Evolutionary conservation across 2,329 filamentous ascomycete genomes (phyloP), one percentile per base, ranked within the genome.

Genomic region (Aureobasidium subglaciale): DNA sequence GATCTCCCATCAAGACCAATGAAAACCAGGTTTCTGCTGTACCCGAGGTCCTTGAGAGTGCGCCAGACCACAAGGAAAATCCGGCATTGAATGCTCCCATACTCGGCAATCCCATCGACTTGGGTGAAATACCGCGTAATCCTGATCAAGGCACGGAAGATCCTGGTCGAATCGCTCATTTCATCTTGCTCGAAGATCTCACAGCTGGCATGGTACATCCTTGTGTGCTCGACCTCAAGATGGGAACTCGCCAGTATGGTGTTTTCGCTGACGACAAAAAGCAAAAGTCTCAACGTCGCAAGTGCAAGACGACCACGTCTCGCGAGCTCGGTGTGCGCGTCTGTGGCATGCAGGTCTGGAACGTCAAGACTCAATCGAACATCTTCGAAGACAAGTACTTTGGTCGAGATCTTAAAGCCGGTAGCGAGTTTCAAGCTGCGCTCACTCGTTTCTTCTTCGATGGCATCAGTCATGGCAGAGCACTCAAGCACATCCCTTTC

Each of bases 321-420:
- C 84, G 86, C 58, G 85, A 95, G 68, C 81, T 99, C 0, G 93
- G 93, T 4, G 93, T 99, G 2, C 84, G 93, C 18, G 85, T 99
- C 4, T 99, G 93, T 67, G 93, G 93, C 4, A 85, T 99, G 74
- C 93, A 99, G 69, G 90, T 95, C 1, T 99, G 92, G 90, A 92
- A 97, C 66, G 85, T 84, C 20, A 84, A 85, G 61, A 86, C 84
- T 32, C 84, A 95, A 65, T 84, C 82, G 43, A 96, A 96, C 67
- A 78, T 91, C n/a, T 99, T 97, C 67, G 88, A 95, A 68, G 93
- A 99, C 78, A 99, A 99, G 71, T 99, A 99, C 70, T 96, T 90
- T 67, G 93, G 93, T 1, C 86, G 93, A 54, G 84, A 89, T 63
- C 76, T 99, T 30, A 91, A 91, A 70, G 90, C 87, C 2, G 93